These are phyloP conservation scores for Diplodia mutila DNA, from an alignment of 2,329 filamentous ascomycete species.

Conservation along the genomic window DNA sequence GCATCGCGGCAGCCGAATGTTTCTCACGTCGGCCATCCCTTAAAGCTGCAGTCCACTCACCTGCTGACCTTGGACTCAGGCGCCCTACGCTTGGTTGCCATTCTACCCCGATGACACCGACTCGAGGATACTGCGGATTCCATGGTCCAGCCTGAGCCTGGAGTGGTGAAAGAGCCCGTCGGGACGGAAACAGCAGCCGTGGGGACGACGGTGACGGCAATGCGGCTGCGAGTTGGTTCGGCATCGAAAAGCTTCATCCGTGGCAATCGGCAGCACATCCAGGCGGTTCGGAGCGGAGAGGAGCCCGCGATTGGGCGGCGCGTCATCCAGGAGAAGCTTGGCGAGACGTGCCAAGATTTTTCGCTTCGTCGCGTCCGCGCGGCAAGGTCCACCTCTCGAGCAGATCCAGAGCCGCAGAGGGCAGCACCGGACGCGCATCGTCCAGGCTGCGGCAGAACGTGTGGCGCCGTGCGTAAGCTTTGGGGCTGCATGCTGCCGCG, in stretches of 20 bases:
- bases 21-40: not conserved
- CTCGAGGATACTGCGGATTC: not conserved
- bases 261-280: not conserved
- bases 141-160: not conserved
- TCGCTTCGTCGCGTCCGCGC: conserved; percentile 2
- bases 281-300: not conserved
- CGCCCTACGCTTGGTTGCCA: not conserved
- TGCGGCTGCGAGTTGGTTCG: not conserved
- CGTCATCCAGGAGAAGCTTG: not conserved
- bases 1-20: not conserved
- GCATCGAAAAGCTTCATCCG: conserved; percentile 1
- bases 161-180: not conserved
- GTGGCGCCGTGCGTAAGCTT: conserved; percentile 17
- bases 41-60: not conserved
- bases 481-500: not conserved
- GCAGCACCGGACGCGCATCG: not conserved
- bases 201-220: not conserved
- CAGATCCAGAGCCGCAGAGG: conserved; percentile 13
- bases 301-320: not conserved
- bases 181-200: not conserved
- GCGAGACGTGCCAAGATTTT: not conserved
- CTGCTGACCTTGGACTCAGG: not conserved
- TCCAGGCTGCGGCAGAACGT: not conserved
- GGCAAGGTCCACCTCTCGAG: conserved; percentile 1
- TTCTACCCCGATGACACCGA: not conserved